Evolutionary conservation across 495 filamentous ascomycete genomes (phyloP).

Genomic region (Penicillium roqueforti): DNA sequence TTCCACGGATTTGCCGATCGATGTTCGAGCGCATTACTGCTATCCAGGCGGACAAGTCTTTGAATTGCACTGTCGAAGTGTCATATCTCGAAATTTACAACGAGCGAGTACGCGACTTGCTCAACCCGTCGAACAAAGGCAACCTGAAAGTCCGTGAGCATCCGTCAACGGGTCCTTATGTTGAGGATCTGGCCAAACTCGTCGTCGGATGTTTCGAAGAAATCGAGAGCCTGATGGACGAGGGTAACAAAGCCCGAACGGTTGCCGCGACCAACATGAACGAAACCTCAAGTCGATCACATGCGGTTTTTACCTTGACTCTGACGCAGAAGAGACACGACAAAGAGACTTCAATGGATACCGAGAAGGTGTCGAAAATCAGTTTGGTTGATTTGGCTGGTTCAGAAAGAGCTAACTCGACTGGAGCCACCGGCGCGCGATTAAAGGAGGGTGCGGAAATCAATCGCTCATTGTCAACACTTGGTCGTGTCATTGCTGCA

Average conservation of each 20-base stretch:
- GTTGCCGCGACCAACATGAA: slow-evolving; percentile 99
- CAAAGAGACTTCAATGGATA: slow-evolving; percentile 88
- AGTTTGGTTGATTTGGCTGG: slow-evolving; percentile 97
- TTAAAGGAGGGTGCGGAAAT: slow-evolving; percentile 99
- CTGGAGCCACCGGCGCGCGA: slow-evolving; percentile 90
- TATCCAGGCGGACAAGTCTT: slow-evolving; percentile 71
- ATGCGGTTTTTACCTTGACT: slow-evolving; percentile 96
- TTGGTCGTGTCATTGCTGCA: slow-evolving; percentile 97
- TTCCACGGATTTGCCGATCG: slow-evolving; percentile 94
- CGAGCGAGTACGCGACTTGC: slow-evolving; percentile 90
- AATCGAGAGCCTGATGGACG: slow-evolving; percentile 97
- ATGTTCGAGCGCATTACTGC: slow-evolving; percentile 86
- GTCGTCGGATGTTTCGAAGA: slow-evolving; percentile 96
- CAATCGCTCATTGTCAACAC: slow-evolving; percentile 91
- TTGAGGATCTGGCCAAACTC: slow-evolving; percentile 94
- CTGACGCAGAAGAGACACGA: slow-evolving; percentile 93
- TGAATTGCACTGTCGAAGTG: slow-evolving; percentile 91
- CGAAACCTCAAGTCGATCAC: slow-evolving; percentile 95
- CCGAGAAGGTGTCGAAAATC: slow-evolving; percentile 97
- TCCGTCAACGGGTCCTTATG: slow-evolving; percentile 94
- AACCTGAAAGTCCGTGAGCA: slow-evolving; percentile 97
- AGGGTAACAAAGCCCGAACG: slow-evolving; percentile 97
- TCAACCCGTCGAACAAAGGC: slow-evolving; percentile 94
- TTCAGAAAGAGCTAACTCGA: slow-evolving; percentile 93
- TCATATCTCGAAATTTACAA: slow-evolving; percentile 99